Conservation (phyloP, 306 rosid species). For the Dicorynia guianensis region DNA sequence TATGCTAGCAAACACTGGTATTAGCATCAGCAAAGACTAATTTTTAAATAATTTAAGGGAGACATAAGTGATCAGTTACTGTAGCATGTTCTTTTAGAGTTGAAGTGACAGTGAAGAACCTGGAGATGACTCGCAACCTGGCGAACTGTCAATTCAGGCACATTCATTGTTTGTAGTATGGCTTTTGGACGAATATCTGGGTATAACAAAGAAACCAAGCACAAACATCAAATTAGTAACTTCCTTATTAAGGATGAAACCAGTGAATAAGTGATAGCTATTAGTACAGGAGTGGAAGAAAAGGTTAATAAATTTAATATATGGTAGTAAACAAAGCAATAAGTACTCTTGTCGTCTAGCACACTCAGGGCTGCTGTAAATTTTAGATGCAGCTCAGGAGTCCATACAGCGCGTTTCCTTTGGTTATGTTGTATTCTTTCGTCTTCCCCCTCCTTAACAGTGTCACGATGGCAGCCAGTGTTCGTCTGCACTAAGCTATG, state of each 20-base stretch:
- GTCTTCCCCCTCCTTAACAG: conserved; percentile 8
- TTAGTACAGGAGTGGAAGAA: not conserved
- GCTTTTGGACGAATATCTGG: conserved; percentile 57
- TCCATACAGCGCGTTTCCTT: conserved; percentile 49
- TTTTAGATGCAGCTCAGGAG: conserved; percentile 46
- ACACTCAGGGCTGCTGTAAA: conserved; percentile 46
- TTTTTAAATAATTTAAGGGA: not conserved
- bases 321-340: not conserved
- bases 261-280: not conserved
- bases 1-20: not conserved
- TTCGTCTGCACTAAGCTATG: not conserved
- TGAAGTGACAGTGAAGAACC: conserved; percentile 48
- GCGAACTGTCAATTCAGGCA: conserved; percentile 44
- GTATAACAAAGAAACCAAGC: conserved; percentile 13
- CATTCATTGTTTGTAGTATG: conserved; percentile 51
- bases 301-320: not conserved
- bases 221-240: conserved; percentile 5
- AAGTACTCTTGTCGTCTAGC: conserved; percentile 53
- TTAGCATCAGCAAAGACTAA: not conserved
- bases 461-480: not conserved
- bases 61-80: not conserved
- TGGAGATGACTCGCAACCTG: conserved; percentile 70
- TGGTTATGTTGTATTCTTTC: not conserved
- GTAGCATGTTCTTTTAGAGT: not conserved
- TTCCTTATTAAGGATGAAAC: not conserved